phyloP scores from a whole-genome alignment of 257 asterid genomes.

The Nicotiana knightiana region DNA sequence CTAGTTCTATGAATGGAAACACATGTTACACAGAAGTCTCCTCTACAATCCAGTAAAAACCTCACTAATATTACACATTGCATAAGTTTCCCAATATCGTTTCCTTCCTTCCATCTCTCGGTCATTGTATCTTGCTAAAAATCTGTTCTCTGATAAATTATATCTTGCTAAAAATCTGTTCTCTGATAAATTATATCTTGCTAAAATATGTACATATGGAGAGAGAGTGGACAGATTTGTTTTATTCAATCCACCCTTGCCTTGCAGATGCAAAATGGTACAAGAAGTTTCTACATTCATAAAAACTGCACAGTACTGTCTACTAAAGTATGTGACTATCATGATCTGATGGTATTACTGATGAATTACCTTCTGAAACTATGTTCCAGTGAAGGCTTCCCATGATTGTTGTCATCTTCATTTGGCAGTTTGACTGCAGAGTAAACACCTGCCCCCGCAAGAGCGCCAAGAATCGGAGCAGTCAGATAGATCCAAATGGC shows the following conservation, averaged over 20 bases:
- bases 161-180: not conserved
- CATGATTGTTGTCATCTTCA: slow-evolving; percentile 19
- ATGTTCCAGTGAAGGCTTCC: slow-evolving; percentile 35
- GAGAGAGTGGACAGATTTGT: not conserved
- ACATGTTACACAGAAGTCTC: not conserved
- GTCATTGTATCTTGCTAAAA: not conserved
- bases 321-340: not conserved
- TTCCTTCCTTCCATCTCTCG: not conserved
- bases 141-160: not conserved
- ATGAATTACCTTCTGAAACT: slow-evolving; percentile 51
- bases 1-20: not conserved
- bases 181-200: not conserved
- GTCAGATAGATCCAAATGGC: slow-evolving; percentile 78
- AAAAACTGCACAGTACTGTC: not conserved
- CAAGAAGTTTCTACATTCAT: not conserved
- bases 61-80: not conserved
- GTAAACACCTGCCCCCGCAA: slow-evolving; percentile 71
- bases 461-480: slow-evolving; percentile 73
- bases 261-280: not conserved
- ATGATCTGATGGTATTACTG: not conserved
- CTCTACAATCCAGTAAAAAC: not conserved
- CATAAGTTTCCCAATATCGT: not conserved
- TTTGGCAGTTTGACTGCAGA: slow-evolving; percentile 66
- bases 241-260: not conserved
- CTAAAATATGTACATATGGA: slow-evolving; percentile 1